Evolutionary conservation across 352 stramenopile genomes (phyloP).

Genomic region (Pythium plurisporium): DNA sequence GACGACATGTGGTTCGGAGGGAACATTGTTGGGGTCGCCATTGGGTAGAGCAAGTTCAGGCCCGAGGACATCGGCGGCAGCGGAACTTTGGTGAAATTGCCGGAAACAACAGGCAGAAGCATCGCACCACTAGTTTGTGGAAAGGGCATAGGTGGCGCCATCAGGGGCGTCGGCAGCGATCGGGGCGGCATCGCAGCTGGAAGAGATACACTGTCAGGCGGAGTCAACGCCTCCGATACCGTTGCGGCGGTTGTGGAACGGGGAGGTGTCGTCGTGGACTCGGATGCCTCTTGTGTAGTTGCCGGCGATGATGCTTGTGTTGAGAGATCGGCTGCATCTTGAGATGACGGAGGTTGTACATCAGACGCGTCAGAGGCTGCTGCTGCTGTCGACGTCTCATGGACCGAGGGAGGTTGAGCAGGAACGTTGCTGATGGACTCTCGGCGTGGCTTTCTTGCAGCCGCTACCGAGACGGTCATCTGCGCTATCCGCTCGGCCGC

Average conservation of each 20-base stretch:
- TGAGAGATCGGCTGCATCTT: too few species aligned
- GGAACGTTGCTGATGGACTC: not conserved
- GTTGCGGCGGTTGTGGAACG: too few species aligned
- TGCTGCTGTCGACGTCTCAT: not conserved
- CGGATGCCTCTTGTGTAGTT: too few species aligned
- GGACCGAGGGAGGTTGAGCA: not conserved
- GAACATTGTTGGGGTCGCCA: conserved; percentile 26
- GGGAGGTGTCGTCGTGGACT: too few species aligned
- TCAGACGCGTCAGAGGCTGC: too few species aligned
- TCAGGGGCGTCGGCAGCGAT: not conserved
- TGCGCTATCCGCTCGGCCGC: conserved; percentile 33
- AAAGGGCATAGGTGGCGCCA: not conserved
- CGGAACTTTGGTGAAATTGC: conserved; percentile 32
- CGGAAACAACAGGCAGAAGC: conserved; percentile 3
- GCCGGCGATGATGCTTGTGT: too few species aligned
- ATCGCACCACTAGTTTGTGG: not conserved
- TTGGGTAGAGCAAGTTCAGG: conserved; percentile 39
- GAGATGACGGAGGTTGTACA: too few species aligned
- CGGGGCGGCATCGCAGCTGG: not conserved
- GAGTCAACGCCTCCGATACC: too few species aligned
- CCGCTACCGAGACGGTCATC: conserved; percentile 16
- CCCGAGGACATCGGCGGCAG: conserved; percentile 35
- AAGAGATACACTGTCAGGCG: too few species aligned
- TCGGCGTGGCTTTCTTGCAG: not conserved
- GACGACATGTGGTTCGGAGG: conserved; percentile 25